A percentile compares a stretch with the other conserved stretches of the same genome.
Evolutionary conservation across 2,329 filamentous ascomycete genomes (phyloP).

Genomic region (Ophiostoma sp.): DNA sequence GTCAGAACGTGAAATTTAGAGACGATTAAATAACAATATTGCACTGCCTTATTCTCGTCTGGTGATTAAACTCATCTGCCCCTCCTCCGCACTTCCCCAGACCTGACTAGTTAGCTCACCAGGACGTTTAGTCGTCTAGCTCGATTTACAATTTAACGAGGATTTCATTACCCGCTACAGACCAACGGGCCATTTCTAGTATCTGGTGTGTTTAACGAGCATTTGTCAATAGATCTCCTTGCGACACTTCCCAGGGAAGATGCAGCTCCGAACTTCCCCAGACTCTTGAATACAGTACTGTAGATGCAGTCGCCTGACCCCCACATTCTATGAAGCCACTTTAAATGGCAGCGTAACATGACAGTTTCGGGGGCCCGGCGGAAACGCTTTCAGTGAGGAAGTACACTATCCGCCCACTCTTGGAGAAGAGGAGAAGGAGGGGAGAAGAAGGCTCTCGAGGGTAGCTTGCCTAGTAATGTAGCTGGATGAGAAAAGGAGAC

Average conservation of each 20-base stretch:
- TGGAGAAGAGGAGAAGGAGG: not conserved
- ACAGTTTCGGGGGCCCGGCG: no score
- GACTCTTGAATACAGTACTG: not conserved
- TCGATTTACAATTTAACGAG: not conserved
- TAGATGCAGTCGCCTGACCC: not conserved
- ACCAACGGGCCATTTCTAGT: not conserved
- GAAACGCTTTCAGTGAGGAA: not conserved
- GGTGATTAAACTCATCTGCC: not conserved
- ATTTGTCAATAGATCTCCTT: not conserved
- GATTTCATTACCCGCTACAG: slow-evolving; percentile 1
- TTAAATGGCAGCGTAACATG: no score
- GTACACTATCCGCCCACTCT: not conserved
- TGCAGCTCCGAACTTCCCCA: slow-evolving; percentile 1
- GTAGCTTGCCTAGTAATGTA: no score
- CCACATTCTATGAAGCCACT: not conserved
- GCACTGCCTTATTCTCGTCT: no score
- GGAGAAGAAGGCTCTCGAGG: no score
- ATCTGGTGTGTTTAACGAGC: no score
- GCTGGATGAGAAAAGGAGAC: no score
- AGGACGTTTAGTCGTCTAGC: not conserved
- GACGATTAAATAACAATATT: no score
- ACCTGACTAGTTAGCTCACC: slow-evolving; percentile 11
- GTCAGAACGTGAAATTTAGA: no score
- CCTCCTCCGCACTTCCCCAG: slow-evolving; percentile 4
- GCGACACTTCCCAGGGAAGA: not conserved